Evolutionary conservation across 148 eudicot genomes (phyloP), one percentile per base, ranked within the genome.

Genomic region (Rhododendron vialii): DNA sequence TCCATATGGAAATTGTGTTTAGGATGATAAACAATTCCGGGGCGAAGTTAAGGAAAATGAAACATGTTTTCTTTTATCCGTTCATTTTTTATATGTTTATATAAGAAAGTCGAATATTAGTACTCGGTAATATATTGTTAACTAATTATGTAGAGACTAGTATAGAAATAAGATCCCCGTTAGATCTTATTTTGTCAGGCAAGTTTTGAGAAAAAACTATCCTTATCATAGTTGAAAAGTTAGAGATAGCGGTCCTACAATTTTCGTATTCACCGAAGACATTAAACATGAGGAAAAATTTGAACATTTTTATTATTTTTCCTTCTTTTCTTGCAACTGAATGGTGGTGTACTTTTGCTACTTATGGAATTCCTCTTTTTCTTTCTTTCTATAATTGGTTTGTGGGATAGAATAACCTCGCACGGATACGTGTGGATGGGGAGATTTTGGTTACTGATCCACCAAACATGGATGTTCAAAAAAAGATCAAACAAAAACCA

Each of bases 1-100:
- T 88, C 88, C 3, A 17, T n/a, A 7, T 78, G 71, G 63, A 20
- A 13, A 83, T 17, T 83, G 67, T 77, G 83, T 65, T 50, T 36
- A 48, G 53, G 38, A 59, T 61, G 12, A 63, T 12, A 63, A 7
- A 63, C 22, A 6, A 24, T 9, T 24, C 3, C 12, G 2, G 69
- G 28, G 26, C 3, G 26, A 7, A 20, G 10, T 20, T 1, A 7
- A 63, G 73, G 15, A 10, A 65, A 65, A n/a, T n/a, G 5, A n/a
- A n/a, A 59, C 0, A 2, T 63, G 3, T 67, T 26, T 67, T 67
- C 33, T 15, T 67, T 26, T 26, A 3, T 67, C 73, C 14, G 1
- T 26, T 67, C 13, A 67, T 26, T 67, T 67, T 22, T 63, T 8
- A 9, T 67, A 26, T 12, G 3, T 67, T 8, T 63, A 24, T 63